Base-by-base conservation (phyloP, 768 basidiomycete genomes). In the Suillus bovinus region DNA sequence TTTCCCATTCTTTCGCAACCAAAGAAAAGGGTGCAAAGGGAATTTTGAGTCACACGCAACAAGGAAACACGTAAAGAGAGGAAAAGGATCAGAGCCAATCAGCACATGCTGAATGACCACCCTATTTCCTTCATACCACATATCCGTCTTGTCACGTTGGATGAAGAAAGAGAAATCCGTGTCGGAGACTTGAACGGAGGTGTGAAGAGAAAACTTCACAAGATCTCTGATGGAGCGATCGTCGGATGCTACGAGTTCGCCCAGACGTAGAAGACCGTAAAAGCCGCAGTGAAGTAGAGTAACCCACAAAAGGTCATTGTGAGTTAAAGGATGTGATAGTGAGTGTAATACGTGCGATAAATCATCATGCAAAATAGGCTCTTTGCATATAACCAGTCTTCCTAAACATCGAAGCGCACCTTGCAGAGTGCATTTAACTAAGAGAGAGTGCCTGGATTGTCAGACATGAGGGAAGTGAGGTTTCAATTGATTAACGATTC, bases 11-110 rank as follows among this genome's bases (percentile, higher is more conserved):
- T 11, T 20, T 11, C 63, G 64, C 14, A 81, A 56, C 74, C 73
- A 81, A 0, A 82, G 74, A 3, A 67, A 67, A 1, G 74, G 70
- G 9, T 69, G 68, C 55, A 70, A 65, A 7, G 67, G 71, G 52
- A 71, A n/a, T n/a, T n/a, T n/a, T n/a, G n/a, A n/a, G n/a, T n/a
- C n/a, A n/a, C n/a, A n/a, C n/a, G n/a, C n/a, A n/a, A n/a, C n/a
- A n/a, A n/a, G n/a, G n/a, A n/a, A n/a, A n/a, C n/a, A n/a, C n/a
- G n/a, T n/a, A n/a, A n/a, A n/a, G n/a, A n/a, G n/a, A n/a, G n/a
- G n/a, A n/a, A n/a, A 72, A 0, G 62, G 62, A 0, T 8, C n/a
- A n/a, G n/a, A n/a, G n/a, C n/a, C n/a, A n/a, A n/a, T n/a, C n/a
- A n/a, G n/a, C n/a, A n/a, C n/a, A n/a, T n/a, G n/a, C 17, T 50